Evolutionary conservation across 768 basidiomycete genomes (phyloP).

Genomic region (Pisolithus tinctorius): DNA sequence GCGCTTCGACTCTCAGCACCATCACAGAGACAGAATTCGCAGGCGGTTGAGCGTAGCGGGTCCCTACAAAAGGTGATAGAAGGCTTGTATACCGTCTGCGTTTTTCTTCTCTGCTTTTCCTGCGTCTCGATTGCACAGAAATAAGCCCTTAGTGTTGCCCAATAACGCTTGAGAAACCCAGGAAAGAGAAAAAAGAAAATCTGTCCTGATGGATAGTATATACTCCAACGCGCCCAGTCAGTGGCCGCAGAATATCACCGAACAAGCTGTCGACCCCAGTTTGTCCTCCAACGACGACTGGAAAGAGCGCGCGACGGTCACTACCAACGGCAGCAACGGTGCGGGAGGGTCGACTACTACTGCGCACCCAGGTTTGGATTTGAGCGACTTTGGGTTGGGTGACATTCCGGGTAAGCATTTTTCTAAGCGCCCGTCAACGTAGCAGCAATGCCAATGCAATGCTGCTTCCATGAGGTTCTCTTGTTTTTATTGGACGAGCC

Average conservation of each 20-base stretch:
- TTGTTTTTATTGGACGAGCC: background rate
- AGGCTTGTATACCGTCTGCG: slow-evolving; percentile 33
- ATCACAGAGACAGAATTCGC: slow-evolving; percentile 34
- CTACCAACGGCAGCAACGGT: slow-evolving; percentile 18
- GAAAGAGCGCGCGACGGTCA: slow-evolving; percentile 30
- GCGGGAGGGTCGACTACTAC: slow-evolving; percentile 16
- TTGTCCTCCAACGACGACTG: slow-evolving; percentile 30
- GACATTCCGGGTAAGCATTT: slow-evolving; percentile 38
- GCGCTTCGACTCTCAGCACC: slow-evolving; percentile 32
- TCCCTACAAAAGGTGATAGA: slow-evolving; percentile 33
- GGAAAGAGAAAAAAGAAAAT: slow-evolving; percentile 32
- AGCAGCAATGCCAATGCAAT: background rate
- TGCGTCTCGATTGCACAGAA: slow-evolving; percentile 35
- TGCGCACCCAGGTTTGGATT: slow-evolving; percentile 30
- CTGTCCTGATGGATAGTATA: slow-evolving; percentile 39
- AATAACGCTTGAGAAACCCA: slow-evolving; percentile 35
- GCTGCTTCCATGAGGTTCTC: slow-evolving; percentile 1
- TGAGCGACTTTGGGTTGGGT: slow-evolving; percentile 38
- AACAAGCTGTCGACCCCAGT: slow-evolving; percentile 25
- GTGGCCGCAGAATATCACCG: slow-evolving; percentile 33
- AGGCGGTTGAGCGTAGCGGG: slow-evolving; percentile 31
- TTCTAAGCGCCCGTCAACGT: slow-evolving; percentile 23
- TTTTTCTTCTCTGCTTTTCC: slow-evolving; percentile 28
- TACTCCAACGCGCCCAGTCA: slow-evolving; percentile 39
- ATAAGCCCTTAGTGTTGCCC: slow-evolving; percentile 40